Conservation (phyloP, 2,329 filamentous ascomycete genomes). For the Acrocalymma vagum region DNA sequence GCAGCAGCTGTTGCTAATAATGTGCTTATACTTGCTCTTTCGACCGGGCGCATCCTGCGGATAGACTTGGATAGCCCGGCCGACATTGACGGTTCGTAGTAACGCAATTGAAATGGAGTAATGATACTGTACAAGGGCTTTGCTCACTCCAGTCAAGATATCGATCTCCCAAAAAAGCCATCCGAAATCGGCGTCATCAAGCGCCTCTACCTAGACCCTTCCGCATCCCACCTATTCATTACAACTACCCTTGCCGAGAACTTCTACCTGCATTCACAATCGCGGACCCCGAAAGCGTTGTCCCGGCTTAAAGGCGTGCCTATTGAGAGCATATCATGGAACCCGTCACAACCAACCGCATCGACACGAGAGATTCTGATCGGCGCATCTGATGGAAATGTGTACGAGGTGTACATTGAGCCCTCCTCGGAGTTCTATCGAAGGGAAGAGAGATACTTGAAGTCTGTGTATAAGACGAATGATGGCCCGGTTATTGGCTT, state of each 20-base stretch:
- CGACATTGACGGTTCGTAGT: constrained; percentile 77
- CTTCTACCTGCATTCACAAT: constrained; percentile 97
- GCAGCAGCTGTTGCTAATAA: constrained; percentile 98
- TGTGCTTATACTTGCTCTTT: constrained; percentile 89
- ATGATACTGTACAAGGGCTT: not conserved
- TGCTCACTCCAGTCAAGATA: constrained; percentile 67
- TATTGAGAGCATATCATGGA: constrained; percentile 94
- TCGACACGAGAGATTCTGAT: constrained; percentile 94
- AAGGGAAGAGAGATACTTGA: constrained; percentile 91
- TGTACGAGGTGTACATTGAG: constrained; percentile 96
- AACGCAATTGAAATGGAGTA: not conserved
- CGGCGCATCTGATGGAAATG: constrained; percentile 89
- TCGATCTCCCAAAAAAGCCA: constrained; percentile 93
- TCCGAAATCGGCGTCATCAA: constrained; percentile 91
- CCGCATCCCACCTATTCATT: constrained; percentile 91
- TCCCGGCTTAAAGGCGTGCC: constrained; percentile 83
- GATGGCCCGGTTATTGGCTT: constrained; percentile 87
- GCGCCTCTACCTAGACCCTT: constrained; percentile 96
- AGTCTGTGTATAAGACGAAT: constrained; percentile 80
- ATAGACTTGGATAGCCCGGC: constrained; percentile 94
- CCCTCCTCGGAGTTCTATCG: constrained; percentile 94
- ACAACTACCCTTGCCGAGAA: constrained; percentile 93
- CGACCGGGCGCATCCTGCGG: constrained; percentile 88
- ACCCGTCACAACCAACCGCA: constrained; percentile 88
- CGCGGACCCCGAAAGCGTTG: constrained; percentile 83